Base-by-base conservation (phyloP, 75 land plant genomes). In the Picea sitchensis region DNA sequence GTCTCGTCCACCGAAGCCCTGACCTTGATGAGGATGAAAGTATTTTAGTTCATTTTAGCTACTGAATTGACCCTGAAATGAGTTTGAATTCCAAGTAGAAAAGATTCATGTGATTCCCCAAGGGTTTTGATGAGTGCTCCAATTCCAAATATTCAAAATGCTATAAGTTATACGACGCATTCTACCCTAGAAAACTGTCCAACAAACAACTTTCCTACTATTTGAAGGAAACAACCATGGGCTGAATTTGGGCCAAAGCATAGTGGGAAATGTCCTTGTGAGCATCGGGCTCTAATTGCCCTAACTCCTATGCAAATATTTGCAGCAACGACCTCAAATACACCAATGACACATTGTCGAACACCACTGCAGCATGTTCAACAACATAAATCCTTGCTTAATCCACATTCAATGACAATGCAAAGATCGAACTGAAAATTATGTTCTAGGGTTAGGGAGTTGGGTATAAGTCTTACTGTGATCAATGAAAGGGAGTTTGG, bases 181-280 rank as follows among this genome's bases (percentile, higher is more conserved):
- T 41, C 44, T 41, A 41, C 4, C 44, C 44, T 41, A 41, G 44
- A 41, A 41, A 41, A 4, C 44, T 41, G 44, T 4, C 44, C 44
- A 41, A 26, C 26, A 26, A 26, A 41, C 4, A 54, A 23, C 1
- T 26, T 18, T 94, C 99, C 98, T 96, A 98, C 62, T 96, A 98
- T 76, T 96, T 98, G 81, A 96, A 96, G 18, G 99, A 96, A 23
- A 96, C 99, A 54, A 94, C 98, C 17, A 98, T 88, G n/a, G 95
- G 93, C 82, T 96, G 99, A 87, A 96, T 94, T 83, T 94, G 98
- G 36, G 86, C 79, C 34, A 96, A 85, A 21, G 92, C 88, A 81
- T 93, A 94, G 83, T 90, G 95, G 2, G 99, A 93, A 74, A 96
- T 85, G 80, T 91, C 95, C 88, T 92, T 96, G 79, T 96, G 97